phyloP scores from a whole-genome alignment of 108 stramenopile genomes.

The Licmophora abbreviata region DNA sequence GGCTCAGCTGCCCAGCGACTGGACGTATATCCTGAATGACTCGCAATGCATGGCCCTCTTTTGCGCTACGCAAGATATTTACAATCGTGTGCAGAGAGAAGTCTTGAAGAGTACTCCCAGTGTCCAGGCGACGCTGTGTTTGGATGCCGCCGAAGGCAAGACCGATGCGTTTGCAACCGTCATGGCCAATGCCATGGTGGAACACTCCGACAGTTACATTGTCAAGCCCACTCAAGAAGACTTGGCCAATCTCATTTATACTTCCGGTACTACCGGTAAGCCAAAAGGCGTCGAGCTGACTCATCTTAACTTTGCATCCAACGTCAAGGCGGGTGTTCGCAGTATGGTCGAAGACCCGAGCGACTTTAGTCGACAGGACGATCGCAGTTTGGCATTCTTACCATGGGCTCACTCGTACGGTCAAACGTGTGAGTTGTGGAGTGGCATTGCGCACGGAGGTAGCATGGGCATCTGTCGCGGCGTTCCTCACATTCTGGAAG shows the following conservation, averaged over 20 bases:
- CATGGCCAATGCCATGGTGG: slow-evolving; percentile 34
- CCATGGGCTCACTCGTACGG: slow-evolving; percentile 97
- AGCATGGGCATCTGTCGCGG: slow-evolving; percentile 81
- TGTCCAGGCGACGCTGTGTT: slow-evolving; percentile 57
- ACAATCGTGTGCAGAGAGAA: slow-evolving; percentile 49
- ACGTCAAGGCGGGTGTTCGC: slow-evolving; percentile 66
- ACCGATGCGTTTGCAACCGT: slow-evolving; percentile 60
- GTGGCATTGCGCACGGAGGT: slow-evolving; percentile 77
- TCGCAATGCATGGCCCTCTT: slow-evolving; percentile 63
- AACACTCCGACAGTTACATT: slow-evolving; percentile 23
- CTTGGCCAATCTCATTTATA: slow-evolving; percentile 93
- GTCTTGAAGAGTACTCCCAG: slow-evolving; percentile 62
- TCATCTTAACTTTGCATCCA: slow-evolving; percentile 80
- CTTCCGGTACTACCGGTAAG: slow-evolving; percentile 92
- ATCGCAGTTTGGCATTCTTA: slow-evolving; percentile 83
- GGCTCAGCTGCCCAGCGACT: slow-evolving; percentile 88
- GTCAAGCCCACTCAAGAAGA: slow-evolving; percentile 64
- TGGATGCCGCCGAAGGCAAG: slow-evolving; percentile 64
- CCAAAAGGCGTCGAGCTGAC: slow-evolving; percentile 93
- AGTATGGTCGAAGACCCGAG: slow-evolving; percentile 57
- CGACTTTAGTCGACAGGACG: slow-evolving; percentile 53
- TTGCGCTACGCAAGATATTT: slow-evolving; percentile 79
- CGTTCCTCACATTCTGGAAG: slow-evolving; percentile 67
- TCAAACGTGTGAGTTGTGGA: slow-evolving; percentile 86
- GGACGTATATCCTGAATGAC: slow-evolving; percentile 92